Evolutionary conservation across 352 stramenopile genomes (phyloP), one percentile per base, ranked within the genome.

Genomic region (Pseudoperonospora humuli): DNA sequence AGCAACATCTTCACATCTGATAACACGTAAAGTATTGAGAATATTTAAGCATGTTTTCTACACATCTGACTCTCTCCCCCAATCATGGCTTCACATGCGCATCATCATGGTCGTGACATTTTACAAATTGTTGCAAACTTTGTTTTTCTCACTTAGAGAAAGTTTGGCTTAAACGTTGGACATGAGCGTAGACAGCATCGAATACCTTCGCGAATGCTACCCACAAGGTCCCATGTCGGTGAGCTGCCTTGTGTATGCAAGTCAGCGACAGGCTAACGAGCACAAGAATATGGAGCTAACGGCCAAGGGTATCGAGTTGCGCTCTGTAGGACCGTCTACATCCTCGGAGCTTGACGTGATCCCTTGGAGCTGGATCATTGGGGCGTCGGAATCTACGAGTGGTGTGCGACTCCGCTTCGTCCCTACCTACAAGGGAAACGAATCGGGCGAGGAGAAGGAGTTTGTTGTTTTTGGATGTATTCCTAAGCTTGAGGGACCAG

Each of bases 1-100:
- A 66, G 14, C 49, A 62, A 27, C 51, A 59, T 26, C 61, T 86
- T n/a, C n/a, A n/a, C 24, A 77, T 86, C n/a, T 61, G 70, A 77
- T 29, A 61, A 27, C 46, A 39, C 44, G 15, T 50, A 43, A 48
- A 44, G 15, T 44, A 43, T n/a, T n/a, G n/a, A n/a, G n/a, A n/a
- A n/a, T n/a, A n/a, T n/a, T n/a, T n/a, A n/a, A n/a, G n/a, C n/a
- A n/a, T n/a, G n/a, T n/a, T n/a, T n/a, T n/a, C n/a, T n/a, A n/a
- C n/a, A n/a, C n/a, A n/a, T n/a, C n/a, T n/a, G n/a, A n/a, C n/a
- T n/a, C n/a, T n/a, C n/a, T n/a, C n/a, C n/a, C n/a, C n/a, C n/a
- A n/a, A n/a, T n/a, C n/a, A n/a, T n/a, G n/a, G n/a, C n/a, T n/a
- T n/a, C n/a, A n/a, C n/a, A n/a, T n/a, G n/a, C n/a, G n/a, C n/a